A percentile compares a stretch with the other conserved stretches of the same genome.
Conservation (phyloP, 2,329 filamentous ascomycete genomes). For the Akanthomyces dipterigenus region DNA sequence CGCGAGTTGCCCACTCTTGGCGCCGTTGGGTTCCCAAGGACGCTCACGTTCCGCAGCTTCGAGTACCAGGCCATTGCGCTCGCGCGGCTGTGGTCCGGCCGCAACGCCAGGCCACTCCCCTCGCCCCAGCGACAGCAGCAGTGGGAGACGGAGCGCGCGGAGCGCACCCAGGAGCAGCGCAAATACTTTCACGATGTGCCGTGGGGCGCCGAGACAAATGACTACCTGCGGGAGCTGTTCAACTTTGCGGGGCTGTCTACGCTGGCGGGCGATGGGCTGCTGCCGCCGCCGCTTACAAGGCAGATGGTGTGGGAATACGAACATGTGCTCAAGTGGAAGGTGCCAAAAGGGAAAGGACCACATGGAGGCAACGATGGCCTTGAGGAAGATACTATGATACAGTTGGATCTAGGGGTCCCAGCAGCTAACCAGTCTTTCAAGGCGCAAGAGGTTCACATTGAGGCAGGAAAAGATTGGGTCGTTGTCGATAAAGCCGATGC, state of each 20-base stretch:
- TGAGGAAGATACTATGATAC: neutral
- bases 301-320: constrained; percentile 42
- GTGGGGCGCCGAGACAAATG: constrained; percentile 46
- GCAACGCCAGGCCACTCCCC: constrained; percentile 34
- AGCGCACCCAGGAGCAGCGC: constrained; percentile 22
- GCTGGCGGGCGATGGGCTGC: constrained; percentile 38
- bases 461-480: neutral
- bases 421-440: neutral
- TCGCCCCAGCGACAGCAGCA: constrained; percentile 28
- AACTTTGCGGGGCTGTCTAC: constrained; percentile 41
- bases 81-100: constrained; percentile 39
- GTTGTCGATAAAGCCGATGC: neutral
- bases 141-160: constrained; percentile 40
- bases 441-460: neutral
- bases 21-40: neutral
- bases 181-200: constrained; percentile 45
- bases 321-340: constrained; percentile 35
- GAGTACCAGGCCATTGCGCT: constrained; percentile 51
- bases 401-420: neutral
- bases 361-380: neutral
- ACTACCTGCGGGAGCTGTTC: constrained; percentile 40
- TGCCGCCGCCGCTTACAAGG: constrained; percentile 37
- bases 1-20: constrained; percentile 40
- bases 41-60: constrained; percentile 39
- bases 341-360: neutral